Evolutionary conservation across 805 yeast species (phyloP).

Genomic region (Suhomyces canberraensis): DNA sequence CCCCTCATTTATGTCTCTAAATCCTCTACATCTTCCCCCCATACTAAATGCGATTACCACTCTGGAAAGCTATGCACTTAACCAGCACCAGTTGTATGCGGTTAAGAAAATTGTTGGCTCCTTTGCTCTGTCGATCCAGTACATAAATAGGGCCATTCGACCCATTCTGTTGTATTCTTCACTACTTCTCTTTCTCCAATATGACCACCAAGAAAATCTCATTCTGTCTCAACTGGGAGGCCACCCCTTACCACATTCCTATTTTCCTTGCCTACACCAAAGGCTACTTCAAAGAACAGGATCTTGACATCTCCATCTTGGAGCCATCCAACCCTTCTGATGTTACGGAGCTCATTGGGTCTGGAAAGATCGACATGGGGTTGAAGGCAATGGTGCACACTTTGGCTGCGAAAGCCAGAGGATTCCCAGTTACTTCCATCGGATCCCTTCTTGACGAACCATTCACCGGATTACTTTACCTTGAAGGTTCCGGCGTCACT

Average conservation of each 20-base stretch:
- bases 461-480: conserved; percentile 52
- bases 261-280: conserved; percentile 47
- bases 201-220: conserved; percentile 49
- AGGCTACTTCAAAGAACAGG: conserved; percentile 50
- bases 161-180: too few species aligned
- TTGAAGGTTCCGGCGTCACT: conserved; percentile 50
- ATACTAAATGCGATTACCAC: too few species aligned
- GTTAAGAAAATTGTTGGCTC: too few species aligned
- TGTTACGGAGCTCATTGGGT: conserved; percentile 55
- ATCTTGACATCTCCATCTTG: conserved; percentile 48
- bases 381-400: conserved; percentile 61
- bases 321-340: conserved; percentile 59
- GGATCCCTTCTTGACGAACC: conserved; percentile 57
- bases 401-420: conserved; percentile 57
- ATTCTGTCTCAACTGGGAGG: conserved; percentile 52
- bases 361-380: conserved; percentile 58
- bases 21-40: too few species aligned
- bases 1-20: too few species aligned
- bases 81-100: too few species aligned
- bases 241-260: conserved; percentile 56
- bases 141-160: too few species aligned
- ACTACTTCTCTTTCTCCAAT: too few species aligned
- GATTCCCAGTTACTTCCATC: conserved; percentile 54
- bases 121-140: too few species aligned
- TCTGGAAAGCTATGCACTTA: too few species aligned